These are phyloP conservation scores for Ceratocystis variospora DNA, from an alignment of 2,329 filamentous ascomycete genomes.

Conservation along the genomic window DNA sequence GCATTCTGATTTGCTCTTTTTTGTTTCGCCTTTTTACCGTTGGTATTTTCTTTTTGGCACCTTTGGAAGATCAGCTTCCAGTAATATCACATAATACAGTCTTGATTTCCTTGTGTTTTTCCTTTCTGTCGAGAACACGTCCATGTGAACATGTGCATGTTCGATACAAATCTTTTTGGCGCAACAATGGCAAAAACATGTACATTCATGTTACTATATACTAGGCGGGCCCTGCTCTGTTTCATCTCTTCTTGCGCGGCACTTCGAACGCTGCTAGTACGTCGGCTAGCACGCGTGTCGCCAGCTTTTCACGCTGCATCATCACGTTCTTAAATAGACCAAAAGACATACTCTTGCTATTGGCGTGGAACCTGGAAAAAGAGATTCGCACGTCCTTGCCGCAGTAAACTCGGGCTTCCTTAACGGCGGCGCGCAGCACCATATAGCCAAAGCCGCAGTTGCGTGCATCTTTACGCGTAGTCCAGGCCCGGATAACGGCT, in stretches of 20 bases:
- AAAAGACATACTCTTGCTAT: conserved; percentile 51
- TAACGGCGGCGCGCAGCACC: conserved; percentile 59
- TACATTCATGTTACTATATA: no score
- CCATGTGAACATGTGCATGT: no score
- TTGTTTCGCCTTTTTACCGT: no score
- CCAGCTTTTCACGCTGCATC: conserved; percentile 43
- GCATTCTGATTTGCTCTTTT: no score
- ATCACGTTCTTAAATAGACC: conserved; percentile 48
- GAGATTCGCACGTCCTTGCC: conserved; percentile 53
- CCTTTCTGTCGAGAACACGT: no score
- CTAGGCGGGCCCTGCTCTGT: neutral
- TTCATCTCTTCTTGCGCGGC: conserved; percentile 34
- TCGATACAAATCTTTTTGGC: no score
- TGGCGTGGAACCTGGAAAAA: conserved; percentile 67
- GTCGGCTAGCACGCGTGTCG: conserved; percentile 38
- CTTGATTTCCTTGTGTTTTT: no score
- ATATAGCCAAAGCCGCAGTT: conserved; percentile 57
- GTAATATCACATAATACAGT: no score
- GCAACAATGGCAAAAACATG: no score
- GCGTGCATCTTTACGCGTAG: conserved; percentile 55
- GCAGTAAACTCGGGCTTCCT: conserved; percentile 51
- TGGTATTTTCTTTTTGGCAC: no score
- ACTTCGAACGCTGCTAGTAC: conserved; percentile 38
- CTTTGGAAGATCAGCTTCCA: no score
- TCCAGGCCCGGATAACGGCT: conserved; percentile 71